Percentiles rank a stretch among this genome's conserved stretches.
These are phyloP conservation scores for Tagetes patula DNA, from an alignment of 129 eudicot species.

Conservation along the genomic window DNA sequence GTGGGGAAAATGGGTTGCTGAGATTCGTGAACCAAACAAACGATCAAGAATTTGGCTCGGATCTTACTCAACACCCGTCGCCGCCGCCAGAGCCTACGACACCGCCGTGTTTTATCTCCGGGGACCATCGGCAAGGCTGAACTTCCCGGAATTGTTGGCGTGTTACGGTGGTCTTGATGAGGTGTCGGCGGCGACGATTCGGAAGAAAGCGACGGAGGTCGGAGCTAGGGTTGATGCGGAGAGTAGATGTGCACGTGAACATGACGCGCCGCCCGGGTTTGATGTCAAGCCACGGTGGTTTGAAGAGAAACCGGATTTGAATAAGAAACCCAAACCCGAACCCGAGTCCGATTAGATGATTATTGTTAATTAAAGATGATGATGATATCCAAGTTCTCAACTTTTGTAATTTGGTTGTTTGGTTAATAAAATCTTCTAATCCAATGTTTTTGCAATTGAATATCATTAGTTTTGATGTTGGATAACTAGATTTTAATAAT, in stretches of 20 bases:
- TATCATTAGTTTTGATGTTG: no score
- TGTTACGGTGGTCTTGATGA: conserved; percentile 34
- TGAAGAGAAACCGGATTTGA: conserved; percentile 75
- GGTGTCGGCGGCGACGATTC: conserved; percentile 67
- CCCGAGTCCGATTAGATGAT: conserved; percentile 32
- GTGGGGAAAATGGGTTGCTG: conserved; percentile 99
- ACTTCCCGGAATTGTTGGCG: conserved; percentile 54
- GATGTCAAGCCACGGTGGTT: conserved; percentile 52
- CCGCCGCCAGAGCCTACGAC: conserved; percentile 93
- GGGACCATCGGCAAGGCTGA: conserved; percentile 74
- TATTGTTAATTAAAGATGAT: conserved; percentile 38
- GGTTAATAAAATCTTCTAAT: not conserved
- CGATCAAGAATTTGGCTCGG: conserved; percentile 90
- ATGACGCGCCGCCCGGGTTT: not conserved
- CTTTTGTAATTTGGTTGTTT: not conserved
- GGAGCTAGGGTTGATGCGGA: conserved; percentile 83
- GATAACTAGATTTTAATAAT: no score
- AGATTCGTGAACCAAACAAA: conserved; percentile 81
- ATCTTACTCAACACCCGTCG: conserved; percentile 76
- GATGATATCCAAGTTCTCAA: not conserved
- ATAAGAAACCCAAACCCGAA: conserved; percentile 75
- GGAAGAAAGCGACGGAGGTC: conserved; percentile 79
- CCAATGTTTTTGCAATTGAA: no score
- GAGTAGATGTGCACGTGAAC: conserved; percentile 4
- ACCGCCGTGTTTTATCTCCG: conserved; percentile 81